phyloP scores from a whole-genome alignment of 1,139 yeast species.

The Groenewaldozyma sp. region DNA sequence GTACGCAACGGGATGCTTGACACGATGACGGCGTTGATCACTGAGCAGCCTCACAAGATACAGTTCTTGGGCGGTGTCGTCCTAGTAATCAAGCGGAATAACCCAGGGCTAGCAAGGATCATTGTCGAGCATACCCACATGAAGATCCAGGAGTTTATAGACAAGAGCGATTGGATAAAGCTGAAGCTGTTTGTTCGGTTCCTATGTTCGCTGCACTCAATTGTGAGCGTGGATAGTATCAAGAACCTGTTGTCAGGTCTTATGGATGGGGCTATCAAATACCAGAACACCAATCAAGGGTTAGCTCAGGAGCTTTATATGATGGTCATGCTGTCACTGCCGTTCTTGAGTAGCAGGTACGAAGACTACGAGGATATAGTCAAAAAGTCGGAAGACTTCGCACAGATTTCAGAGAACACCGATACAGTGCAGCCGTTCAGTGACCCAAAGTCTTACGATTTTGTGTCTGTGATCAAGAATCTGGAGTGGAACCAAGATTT shows the following conservation, averaged over 20 bases:
- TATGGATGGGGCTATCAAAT: constrained; percentile 45
- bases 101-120: constrained; percentile 58
- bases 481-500: constrained; percentile 1
- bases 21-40: constrained; percentile 58
- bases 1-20: constrained; percentile 49
- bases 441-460: constrained; percentile 1
- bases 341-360: constrained; percentile 25
- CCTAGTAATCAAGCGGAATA: constrained; percentile 56
- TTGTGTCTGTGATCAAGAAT: constrained; percentile 7
- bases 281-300: constrained; percentile 38
- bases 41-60: constrained; percentile 88
- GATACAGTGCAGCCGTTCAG: constrained; percentile 4
- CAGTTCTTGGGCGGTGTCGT: constrained; percentile 63
- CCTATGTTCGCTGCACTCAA: constrained; percentile 53
- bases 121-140: constrained; percentile 62
- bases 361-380: constrained; percentile 9
- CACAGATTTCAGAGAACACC: constrained; percentile 6
- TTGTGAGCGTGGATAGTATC: constrained; percentile 45
- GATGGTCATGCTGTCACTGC: constrained; percentile 56
- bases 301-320: constrained; percentile 63
- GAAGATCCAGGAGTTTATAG: constrained; percentile 48
- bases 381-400: constrained; percentile 15
- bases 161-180: constrained; percentile 48
- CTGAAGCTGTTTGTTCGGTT: constrained; percentile 65
- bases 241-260: constrained; percentile 46